These are phyloP conservation scores for Aspergillus caelatus DNA, from an alignment of 2,329 filamentous ascomycete genomes.

Conservation along the genomic window DNA sequence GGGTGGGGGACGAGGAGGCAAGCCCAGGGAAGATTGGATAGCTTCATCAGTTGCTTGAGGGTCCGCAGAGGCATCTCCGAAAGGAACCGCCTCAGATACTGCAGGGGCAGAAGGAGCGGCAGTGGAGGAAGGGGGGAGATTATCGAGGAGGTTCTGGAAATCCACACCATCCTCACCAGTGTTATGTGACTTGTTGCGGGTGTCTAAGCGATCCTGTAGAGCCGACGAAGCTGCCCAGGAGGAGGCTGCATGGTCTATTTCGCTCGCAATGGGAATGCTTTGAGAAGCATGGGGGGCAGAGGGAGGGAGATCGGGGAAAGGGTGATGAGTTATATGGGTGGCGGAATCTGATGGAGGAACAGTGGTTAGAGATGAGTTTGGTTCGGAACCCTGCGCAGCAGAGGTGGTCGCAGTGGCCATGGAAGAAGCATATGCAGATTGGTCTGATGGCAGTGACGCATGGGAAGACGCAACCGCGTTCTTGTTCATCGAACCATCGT, in stretches of 20 bases:
- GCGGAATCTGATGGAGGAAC: slow-evolving; percentile 28
- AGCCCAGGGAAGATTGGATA: slow-evolving; percentile 39
- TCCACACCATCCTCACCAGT: slow-evolving; percentile 45
- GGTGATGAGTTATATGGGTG: slow-evolving; percentile 27
- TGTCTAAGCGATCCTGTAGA: slow-evolving; percentile 27
- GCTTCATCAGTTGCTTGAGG: slow-evolving; percentile 35
- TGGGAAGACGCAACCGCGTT: slow-evolving; percentile 26
- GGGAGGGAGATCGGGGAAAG: slow-evolving; percentile 25
- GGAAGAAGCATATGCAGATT: slow-evolving; percentile 17
- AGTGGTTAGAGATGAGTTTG: slow-evolving; percentile 29
- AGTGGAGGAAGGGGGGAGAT: slow-evolving; percentile 43
- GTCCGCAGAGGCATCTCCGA: slow-evolving; percentile 28
- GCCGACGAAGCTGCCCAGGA: slow-evolving; percentile 23
- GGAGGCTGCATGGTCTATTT: slow-evolving; percentile 32
- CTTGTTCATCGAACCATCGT: slow-evolving; percentile 27
- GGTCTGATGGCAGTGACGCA: slow-evolving; percentile 20
- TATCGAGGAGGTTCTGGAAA: slow-evolving; percentile 53
- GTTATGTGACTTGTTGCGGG: slow-evolving; percentile 25
- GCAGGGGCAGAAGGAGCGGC: slow-evolving; percentile 29
- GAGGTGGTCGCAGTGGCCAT: slow-evolving; percentile 17
- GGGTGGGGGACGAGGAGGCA: slow-evolving; percentile 49
- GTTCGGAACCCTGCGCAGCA: slow-evolving; percentile 14
- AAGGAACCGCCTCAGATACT: slow-evolving; percentile 26
- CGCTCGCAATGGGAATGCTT: slow-evolving; percentile 30
- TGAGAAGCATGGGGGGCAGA: slow-evolving; percentile 31